Evolutionary conservation across 192 early-diverging fungal genomes (phyloP), one percentile per base, ranked within the genome.

Genomic region (Haplosporangium gracile): DNA sequence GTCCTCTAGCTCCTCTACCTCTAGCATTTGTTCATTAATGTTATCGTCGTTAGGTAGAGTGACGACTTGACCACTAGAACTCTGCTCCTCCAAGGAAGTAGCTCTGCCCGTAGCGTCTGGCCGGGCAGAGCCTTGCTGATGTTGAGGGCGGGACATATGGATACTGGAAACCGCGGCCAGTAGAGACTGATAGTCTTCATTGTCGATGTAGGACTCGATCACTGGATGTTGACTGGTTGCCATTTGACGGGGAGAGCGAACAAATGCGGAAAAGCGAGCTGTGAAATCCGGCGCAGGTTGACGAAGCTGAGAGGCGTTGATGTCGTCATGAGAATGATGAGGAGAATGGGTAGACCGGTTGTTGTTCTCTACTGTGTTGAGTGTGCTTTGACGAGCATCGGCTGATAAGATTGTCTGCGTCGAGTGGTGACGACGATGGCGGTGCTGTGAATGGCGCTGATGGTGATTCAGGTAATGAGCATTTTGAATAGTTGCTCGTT

Each of bases 171-270:
- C 73, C 8, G 77, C 82, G 20, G 77, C 72, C 16, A 85, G n/a
- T 0, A 85, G 34, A 11, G 77, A 85, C 32, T 65, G 82, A 32
- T 85, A 78, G 24, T 76, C 77, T 6, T 72, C 82, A 20, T 76
- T 72, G 63, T 85, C 76, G 38, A 83, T 78, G 40, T 78, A 83
- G 16, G 82, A 68, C 39, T 85, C 82, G 24, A 85, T 74, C 1
- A 73, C 43, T 42, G 68, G 82, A 24, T 75, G 47, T 16, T 75
- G 73, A 57, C 65, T 81, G 36, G 65, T 68, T 29, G 72, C 73
- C 65, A n/a, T 22, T 38, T 55, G 63, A 26, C 77, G 72, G 18
- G 49, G 68, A 5, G 82, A 71, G 22, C 74, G 82, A 39, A 72
- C 77, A 72, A 85, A 79, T 24, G 79, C 82, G 0, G 82, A 70